Conservation (phyloP, 2,329 filamentous ascomycete species). For the Xylariaceae sp. region DNA sequence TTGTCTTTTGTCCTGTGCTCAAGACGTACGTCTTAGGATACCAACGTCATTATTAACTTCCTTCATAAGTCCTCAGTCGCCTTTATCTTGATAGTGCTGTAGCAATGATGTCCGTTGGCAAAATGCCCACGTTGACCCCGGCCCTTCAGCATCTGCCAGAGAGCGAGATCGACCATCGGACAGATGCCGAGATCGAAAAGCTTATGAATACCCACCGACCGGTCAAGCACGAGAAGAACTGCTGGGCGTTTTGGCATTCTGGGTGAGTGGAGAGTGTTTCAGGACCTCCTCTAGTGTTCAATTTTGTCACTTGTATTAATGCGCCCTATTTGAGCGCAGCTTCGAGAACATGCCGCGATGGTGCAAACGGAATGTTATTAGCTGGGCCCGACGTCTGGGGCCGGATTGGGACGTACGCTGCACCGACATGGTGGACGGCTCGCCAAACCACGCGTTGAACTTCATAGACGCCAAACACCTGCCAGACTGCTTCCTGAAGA, state of each 20-base stretch:
- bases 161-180: slow-evolving; percentile 1
- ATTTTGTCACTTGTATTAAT: background rate
- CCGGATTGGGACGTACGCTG: slow-evolving; percentile 14
- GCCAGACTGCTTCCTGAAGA: slow-evolving; percentile 4
- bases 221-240: slow-evolving; percentile 13
- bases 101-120: no score
- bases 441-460: slow-evolving; percentile 9
- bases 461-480: slow-evolving; percentile 6
- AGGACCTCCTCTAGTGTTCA: background rate
- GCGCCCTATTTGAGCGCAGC: background rate
- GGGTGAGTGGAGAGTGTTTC: background rate
- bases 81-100: no score
- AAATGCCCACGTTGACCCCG: slow-evolving; percentile 10
- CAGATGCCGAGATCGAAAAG: slow-evolving; percentile 11
- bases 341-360: background rate
- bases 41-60: no score
- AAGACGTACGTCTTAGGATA: no score
- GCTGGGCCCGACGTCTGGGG: slow-evolving; percentile 10
- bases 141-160: slow-evolving; percentile 7
- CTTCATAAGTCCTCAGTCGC: no score
- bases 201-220: slow-evolving; percentile 1
- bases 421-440: slow-evolving; percentile 11
- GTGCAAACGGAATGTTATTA: slow-evolving; percentile 1
- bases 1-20: no score
- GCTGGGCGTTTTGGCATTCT: slow-evolving; percentile 14